Evolutionary conservation across 208 protist genomes (phyloP), one percentile per base, ranked within the genome.

Genomic region (Acanthamoeba sp.): DNA sequence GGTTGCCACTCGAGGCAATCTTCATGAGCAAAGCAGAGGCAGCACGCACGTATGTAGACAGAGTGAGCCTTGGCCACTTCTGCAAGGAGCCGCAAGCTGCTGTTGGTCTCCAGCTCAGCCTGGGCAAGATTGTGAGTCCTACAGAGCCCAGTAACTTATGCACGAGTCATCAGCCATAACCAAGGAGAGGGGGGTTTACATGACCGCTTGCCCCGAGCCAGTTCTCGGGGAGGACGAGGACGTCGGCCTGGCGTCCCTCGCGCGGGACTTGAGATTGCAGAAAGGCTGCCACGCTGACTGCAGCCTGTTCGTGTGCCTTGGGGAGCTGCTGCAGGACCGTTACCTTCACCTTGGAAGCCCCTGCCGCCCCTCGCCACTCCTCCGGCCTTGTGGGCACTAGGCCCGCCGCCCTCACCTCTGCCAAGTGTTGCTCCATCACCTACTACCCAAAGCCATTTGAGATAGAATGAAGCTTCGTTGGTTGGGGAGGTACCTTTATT

Each of bases 151-250:
- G 50, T 55, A 14, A 52, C n/a, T n/a, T n/a, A n/a, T n/a, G n/a
- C n/a, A n/a, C n/a, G n/a, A n/a, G n/a, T n/a, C n/a, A n/a, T n/a
- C n/a, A n/a, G n/a, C n/a, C n/a, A n/a, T n/a, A 2, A 66, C 20
- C 20, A 9, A 24, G 1, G 50, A n/a, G 14, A 42, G 40, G 0
- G 7, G 1, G n/a, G 38, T 32, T 5, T 55, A 85, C 76, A 24
- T 29, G 40, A 5, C 76, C 76, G 10, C 22, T 29, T 12, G 76
- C 84, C 7, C 52, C 32, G 0, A 91, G 84, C 55, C 84, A 71
- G 84, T 91, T 91, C 84, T 91, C 84, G 32, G 84, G 84, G 18
- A 91, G 57, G 55, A 91, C 14, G 84, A 91, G 24, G 84, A 91
- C 45, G 84, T 91, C 84, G 52, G 84, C 84, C 84, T 91, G 66